Conservation (phyloP, 1,139 yeast species). For the Debaryomyces psychrophilus region DNA sequence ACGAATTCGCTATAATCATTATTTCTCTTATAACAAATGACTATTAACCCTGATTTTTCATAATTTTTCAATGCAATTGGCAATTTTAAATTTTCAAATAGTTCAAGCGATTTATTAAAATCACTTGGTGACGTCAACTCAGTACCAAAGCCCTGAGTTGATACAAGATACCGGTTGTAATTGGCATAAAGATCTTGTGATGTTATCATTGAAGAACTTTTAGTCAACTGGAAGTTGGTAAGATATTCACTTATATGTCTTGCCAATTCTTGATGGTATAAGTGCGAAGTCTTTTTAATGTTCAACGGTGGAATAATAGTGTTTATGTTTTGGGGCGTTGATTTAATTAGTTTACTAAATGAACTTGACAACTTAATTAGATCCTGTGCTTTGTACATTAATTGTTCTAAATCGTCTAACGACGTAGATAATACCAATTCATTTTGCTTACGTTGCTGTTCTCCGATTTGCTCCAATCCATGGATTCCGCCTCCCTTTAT, state of each 20-base stretch:
- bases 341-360: conserved; percentile 40
- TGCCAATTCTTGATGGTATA: conserved; percentile 43
- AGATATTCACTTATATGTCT: conserved; percentile 59
- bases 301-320: conserved; percentile 34
- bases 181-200: conserved; percentile 47
- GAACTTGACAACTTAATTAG: conserved; percentile 59
- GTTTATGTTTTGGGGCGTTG: conserved; percentile 10
- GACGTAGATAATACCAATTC: conserved; percentile 69
- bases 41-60: conserved; percentile 40
- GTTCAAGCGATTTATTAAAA: conserved; percentile 33
- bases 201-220: conserved; percentile 43
- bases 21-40: conserved; percentile 30
- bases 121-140: conserved; percentile 37
- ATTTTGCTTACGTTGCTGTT: conserved; percentile 58
- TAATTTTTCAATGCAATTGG: conserved; percentile 39
- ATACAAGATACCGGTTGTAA: conserved; percentile 42
- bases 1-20: conserved; percentile 30
- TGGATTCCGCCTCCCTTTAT: conserved; percentile 57
- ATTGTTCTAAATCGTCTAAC: conserved; percentile 72
- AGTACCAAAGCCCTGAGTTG: conserved; percentile 47
- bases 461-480: conserved; percentile 66
- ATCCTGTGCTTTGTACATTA: conserved; percentile 79
- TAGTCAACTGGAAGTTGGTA: conserved; percentile 32
- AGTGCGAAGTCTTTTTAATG: conserved; percentile 31
- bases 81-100: conserved; percentile 34